Evolutionary conservation across 2,329 filamentous ascomycete genomes (phyloP).

Genomic region (Penicillium sp.): DNA sequence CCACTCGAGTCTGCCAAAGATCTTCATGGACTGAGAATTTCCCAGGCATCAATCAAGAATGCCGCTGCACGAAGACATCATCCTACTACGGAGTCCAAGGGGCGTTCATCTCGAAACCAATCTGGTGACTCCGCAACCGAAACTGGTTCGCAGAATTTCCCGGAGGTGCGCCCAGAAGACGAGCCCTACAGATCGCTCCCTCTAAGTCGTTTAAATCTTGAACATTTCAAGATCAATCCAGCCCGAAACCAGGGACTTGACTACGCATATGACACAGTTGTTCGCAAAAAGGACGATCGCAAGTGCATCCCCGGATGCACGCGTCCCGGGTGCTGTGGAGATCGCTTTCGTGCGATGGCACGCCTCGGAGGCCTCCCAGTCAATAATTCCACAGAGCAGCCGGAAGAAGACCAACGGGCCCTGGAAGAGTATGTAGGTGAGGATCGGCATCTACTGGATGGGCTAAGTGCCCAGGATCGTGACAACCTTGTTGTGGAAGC

Average conservation of each 20-base stretch:
- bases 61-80: not conserved
- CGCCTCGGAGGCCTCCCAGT: conserved; percentile 35
- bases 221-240: conserved; percentile 82
- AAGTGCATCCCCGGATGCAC: conserved; percentile 72
- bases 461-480: conserved; percentile 61
- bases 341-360: conserved; percentile 67
- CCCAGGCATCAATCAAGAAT: not conserved
- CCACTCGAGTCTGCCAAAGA: conserved; percentile 10
- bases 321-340: conserved; percentile 72
- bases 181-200: conserved; percentile 59
- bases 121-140: conserved; percentile 1
- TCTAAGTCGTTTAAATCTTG: conserved; percentile 57
- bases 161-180: conserved; percentile 26
- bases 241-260: conserved; percentile 66
- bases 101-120: not conserved
- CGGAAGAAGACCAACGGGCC: conserved; percentile 27
- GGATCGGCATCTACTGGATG: conserved; percentile 32
- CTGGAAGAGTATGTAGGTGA: conserved; percentile 57
- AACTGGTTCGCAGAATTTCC: not conserved
- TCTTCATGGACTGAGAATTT: not conserved
- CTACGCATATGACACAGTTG: conserved; percentile 71
- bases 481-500: conserved; percentile 71
- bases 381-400: conserved; percentile 13
- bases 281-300: conserved; percentile 68
- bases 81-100: not conserved